Evolutionary conservation across 495 filamentous ascomycete species (phyloP).

Genomic region (Penicillium canariense): DNA sequence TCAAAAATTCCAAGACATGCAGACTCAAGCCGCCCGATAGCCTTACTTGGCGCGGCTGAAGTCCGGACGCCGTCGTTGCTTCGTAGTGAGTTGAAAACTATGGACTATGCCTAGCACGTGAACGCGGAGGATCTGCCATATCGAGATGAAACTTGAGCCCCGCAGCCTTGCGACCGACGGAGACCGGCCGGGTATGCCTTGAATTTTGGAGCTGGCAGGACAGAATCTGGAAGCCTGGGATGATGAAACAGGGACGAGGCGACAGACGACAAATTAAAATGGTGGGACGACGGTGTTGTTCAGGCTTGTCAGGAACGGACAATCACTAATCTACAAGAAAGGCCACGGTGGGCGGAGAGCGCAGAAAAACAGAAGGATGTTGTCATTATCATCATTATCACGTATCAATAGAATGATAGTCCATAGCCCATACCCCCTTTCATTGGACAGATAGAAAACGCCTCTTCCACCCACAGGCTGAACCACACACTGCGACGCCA

Average conservation of each 20-base stretch:
- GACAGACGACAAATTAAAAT: too few relatives aligned
- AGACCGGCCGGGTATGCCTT: conserved; percentile 16
- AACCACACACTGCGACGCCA: background rate
- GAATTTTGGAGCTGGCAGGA: too few relatives aligned
- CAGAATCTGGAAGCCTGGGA: too few relatives aligned
- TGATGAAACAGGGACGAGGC: too few relatives aligned
- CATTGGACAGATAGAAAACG: background rate
- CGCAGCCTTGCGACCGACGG: conserved; percentile 22
- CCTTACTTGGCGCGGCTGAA: conserved; percentile 14
- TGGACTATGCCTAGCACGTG: conserved; percentile 8
- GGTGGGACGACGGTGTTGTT: too few relatives aligned
- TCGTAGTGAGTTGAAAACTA: background rate
- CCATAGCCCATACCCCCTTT: background rate
- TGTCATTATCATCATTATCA: background rate
- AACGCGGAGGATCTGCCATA: conserved; percentile 8
- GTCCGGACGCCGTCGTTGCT: background rate
- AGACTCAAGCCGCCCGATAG: conserved; percentile 20
- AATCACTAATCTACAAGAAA: too few relatives aligned
- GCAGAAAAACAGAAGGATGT: background rate
- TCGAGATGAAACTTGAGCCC: conserved; percentile 14
- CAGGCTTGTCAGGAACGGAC: too few relatives aligned
- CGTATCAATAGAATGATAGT: background rate
- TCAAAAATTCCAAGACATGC: background rate
- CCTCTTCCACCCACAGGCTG: background rate
- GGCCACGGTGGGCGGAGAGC: background rate